Evolutionary conservation across 192 early-diverging fungal species (phyloP), one percentile per base, ranked within the genome.

Genomic region (Phycomyces nitens): DNA sequence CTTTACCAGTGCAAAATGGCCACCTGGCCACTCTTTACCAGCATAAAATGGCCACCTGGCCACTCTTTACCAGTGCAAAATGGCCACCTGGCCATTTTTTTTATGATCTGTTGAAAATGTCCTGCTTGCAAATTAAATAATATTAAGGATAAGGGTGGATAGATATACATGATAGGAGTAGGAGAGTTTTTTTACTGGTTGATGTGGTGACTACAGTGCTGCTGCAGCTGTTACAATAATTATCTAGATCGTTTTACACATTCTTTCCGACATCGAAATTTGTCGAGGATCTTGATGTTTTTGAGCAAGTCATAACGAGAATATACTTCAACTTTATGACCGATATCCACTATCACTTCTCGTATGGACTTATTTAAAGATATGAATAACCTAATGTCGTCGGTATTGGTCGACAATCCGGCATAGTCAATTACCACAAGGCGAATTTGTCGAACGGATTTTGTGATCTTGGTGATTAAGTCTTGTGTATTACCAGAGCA

Each of bases 381-480:
- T 34, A 65, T 49, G 54, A 65, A 57, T 34, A 65, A 15, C 54
- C 38, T 56, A 27, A 65, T 65, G 38, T 65, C 41, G 38, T 57
- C 44, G 9, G 54, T 53, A 57, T 65, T 65, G 22, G 55, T 65
- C 21, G 63, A 56, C 40, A 65, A 56, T 43, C 54, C 63, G 26
- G 54, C 53, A 57, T 57, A 49, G 44, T 65, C 63, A 51, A 65
- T 65, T 27, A 65, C 43, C 0, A 64, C 62, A 57, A 65, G 63
- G 43, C 54, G 54, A 57, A 56, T 50, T 29, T 64, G 53, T 56
- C 62, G 52, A 43, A 53, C 54, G 53, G 62, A 64, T 55, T 64
- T 64, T 44, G 62, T 64, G 54, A 55, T 64, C 41, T 64, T 64
- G 39, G 62, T 39, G 53, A 64, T 64, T 64, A 64, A 49, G 29